Base-by-base conservation (phyloP, 139 green algal species). In the Haematococcus sp. region DNA sequence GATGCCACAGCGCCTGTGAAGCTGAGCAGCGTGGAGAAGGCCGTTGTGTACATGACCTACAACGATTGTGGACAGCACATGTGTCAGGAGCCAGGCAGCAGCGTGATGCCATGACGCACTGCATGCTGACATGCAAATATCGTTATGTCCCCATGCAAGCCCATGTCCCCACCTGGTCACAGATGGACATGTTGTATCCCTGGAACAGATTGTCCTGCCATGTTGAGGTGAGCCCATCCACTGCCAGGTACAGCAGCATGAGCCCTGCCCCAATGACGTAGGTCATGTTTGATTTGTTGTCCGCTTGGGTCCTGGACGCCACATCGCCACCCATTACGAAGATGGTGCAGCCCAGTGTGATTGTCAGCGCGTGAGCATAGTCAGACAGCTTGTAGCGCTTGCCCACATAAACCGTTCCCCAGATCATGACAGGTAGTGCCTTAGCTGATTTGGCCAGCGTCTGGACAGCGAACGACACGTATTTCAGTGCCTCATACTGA, bases 401-500 rank as follows among this genome's bases (percentile, higher is more conserved):
- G 32, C 79, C 77, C 67, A 90, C 83, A 59, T 95, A 95, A 22
- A 94, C n/a, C 1, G 46, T 63, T 43, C 91, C 92, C 93, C 93
- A 98, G 23, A 95, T 61, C 94, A 98, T 98, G 25, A 98, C 94
- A 3, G 94, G 94, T 30, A 98, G 91, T 13, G 81, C 78, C 64
- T 98, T 98, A 66, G 92, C 93, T 40, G 63, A 65, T 81, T 98
- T 98, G 54, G 85, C 88, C 63, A 95, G 81, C 0, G 93, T 97
- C 74, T 99, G 96, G 30, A 98, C 75, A 0, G 95, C 92, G 79
- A 99, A 99, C 34, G 88, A 93, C 1, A 99, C 89, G 84, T 97
- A 94, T 78, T 97, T 97, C 15, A 99, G 85, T 17, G 96, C 96
- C 78, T 99, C 95, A 58, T 98, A 90, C 82, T 98, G 94, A 78